Percentiles rank a stretch among this genome's conserved stretches.
These are phyloP conservation scores for Trichoderma gracile DNA, from an alignment of 2,329 filamentous ascomycete genomes.

Conservation along the genomic window DNA sequence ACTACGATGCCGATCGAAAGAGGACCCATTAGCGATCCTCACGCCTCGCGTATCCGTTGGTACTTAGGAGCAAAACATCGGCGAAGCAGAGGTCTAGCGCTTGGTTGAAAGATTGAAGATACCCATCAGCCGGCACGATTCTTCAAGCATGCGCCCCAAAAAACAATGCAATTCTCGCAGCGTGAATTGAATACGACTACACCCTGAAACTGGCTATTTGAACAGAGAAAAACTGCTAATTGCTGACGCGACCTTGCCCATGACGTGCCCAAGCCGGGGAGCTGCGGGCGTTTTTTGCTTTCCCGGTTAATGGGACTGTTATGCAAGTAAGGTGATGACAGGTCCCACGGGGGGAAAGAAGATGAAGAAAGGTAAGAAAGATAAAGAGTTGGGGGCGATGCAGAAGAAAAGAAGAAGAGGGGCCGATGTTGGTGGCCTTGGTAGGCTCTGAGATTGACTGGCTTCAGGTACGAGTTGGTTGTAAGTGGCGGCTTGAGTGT, in stretches of 20 bases:
- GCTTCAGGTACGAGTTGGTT: background rate
- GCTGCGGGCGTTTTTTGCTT: background rate
- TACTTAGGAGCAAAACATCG: no score
- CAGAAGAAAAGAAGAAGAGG: background rate
- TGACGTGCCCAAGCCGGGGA: background rate
- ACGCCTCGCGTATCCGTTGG: no score
- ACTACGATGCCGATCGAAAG: no score
- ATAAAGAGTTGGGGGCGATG: background rate
- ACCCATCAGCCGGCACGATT: no score
- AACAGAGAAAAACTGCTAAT: background rate
- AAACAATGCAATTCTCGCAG: no score
- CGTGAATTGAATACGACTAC: background rate
- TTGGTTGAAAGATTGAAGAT: no score
- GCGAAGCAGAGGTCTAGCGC: no score
- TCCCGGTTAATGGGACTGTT: conserved; percentile 2
- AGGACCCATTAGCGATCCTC: no score
- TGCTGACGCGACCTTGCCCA: conserved; percentile 4
- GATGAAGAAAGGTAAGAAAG: background rate
- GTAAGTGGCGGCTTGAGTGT: no score
- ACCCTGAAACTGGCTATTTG: background rate
- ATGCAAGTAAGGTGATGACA: conserved; percentile 11
- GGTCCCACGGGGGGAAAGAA: background rate
- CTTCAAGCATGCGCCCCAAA: no score
- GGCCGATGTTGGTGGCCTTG: background rate
- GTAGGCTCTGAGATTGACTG: no score